phyloP scores from a whole-genome alignment of 1,284 basidiomycete genomes.

The Cryptococcus depauperatus region DNA sequence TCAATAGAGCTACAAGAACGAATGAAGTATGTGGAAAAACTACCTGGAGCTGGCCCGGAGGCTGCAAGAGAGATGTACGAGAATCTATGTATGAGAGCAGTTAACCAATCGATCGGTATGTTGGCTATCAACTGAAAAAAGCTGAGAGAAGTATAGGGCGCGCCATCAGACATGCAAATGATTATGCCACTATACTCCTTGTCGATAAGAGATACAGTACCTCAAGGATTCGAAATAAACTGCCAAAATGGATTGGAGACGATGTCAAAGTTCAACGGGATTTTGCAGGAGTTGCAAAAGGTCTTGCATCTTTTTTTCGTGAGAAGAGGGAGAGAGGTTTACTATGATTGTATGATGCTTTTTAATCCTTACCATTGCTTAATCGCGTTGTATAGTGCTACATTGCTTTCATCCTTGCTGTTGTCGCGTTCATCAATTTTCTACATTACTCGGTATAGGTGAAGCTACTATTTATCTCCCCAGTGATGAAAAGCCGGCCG shows the following conservation, averaged over 20 bases:
- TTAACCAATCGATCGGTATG: conserved; percentile 92
- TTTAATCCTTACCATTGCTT: no score
- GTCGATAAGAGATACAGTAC: conserved; percentile 71
- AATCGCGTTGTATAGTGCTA: no score
- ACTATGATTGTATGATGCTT: not conserved
- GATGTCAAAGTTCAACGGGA: conserved; percentile 56
- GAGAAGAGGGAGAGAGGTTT: conserved; percentile 32
- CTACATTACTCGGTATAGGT: not conserved
- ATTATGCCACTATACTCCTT: conserved; percentile 77
- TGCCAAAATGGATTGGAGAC: conserved; percentile 79
- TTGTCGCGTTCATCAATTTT: not conserved
- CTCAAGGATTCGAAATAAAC: conserved; percentile 59
- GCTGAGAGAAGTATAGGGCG: conserved; percentile 53
- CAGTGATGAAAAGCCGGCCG: no score
- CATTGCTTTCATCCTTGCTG: not conserved
- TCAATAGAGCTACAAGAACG: conserved; percentile 84
- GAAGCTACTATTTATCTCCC: no score
- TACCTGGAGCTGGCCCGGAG: conserved; percentile 53
- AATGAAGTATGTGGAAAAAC: conserved; percentile 66
- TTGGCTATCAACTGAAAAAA: not conserved
- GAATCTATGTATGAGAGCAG: conserved; percentile 91
- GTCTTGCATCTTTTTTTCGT: conserved; percentile 61
- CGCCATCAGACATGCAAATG: conserved; percentile 75
- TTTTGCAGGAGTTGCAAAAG: conserved; percentile 67
- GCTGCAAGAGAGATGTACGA: conserved; percentile 68